Base-by-base conservation (phyloP, 176 grass and related monocot genomes). In the Triticum dicoccoides region DNA sequence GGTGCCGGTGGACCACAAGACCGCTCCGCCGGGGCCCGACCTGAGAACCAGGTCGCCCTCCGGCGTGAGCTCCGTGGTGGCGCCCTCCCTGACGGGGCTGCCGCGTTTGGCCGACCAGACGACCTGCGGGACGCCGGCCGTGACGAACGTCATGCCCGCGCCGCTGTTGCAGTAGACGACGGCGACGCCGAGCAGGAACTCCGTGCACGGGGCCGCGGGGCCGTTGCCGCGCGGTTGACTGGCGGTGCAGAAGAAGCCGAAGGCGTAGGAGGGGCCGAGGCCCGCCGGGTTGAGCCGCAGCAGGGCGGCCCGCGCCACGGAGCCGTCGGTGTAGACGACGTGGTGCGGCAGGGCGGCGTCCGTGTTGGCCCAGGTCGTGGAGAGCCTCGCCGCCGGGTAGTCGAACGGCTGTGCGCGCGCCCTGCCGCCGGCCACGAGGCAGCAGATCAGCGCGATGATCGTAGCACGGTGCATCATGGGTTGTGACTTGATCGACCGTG, bases 201-300 rank as follows among this genome's bases (percentile, higher is more conserved):
- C 63, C 32, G 41, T 0, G 80, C 89, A 90, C 0, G 84, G 49
- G 13, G 65, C 4, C 68, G 6, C 6, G 17, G 49, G 49, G 4
- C 49, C 49, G 49, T 52, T n/a, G 20, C 65, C n/a, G 66, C 39
- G 83, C 5, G 49, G 49, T 17, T 17, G 1, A 17, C 47, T 51
- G 79, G 82, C 77, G 79, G 79, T 86, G 89, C 86, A 91, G 82
- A 88, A 88, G 82, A 88, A 91, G 35, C 89, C 89, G 56, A 83
- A 86, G 23, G 89, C 89, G 73, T 79, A 90, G 23, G 89, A 90
- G 4, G 89, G 89, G 2, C 89, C 89, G 56, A 34, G 44, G 17
- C 84, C 44, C 1, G 73, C 80, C 3, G 89, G 80, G 84, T 90
- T 90, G 66, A 87, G 84, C 0, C 84, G 84, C 5, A 90, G 89